Conservation (phyloP, 148 eudicot species). For the Fagopyrum tataricum region DNA sequence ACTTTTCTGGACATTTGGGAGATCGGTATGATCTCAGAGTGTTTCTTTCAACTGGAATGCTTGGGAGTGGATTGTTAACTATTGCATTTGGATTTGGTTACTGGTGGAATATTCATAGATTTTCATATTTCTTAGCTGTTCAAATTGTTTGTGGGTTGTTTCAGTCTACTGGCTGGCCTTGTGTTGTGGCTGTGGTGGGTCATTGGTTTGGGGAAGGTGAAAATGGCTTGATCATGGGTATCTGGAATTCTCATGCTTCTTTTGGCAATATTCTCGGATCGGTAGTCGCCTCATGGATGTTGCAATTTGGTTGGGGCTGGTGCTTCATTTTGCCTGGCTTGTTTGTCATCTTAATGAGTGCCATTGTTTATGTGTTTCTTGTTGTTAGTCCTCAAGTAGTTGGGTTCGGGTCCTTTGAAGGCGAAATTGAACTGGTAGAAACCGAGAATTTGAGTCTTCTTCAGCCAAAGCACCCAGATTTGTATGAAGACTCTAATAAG, state of each 20-base stretch:
- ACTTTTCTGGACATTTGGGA: conserved; percentile 77
- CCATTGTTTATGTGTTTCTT: conserved; percentile 55
- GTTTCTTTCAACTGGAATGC: conserved; percentile 68
- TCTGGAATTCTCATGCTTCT: conserved; percentile 87
- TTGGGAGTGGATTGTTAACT: conserved; percentile 66
- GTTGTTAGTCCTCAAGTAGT: conserved; percentile 59
- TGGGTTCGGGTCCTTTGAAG: conserved; percentile 34
- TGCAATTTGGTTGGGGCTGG: conserved; percentile 96
- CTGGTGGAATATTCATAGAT: conserved; percentile 51
- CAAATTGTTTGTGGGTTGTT: conserved; percentile 70
- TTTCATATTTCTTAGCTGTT: conserved; percentile 47
- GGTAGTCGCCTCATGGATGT: conserved; percentile 60
- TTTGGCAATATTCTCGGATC: conserved; percentile 90
- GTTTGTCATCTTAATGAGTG: conserved; percentile 39
- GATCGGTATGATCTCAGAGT: conserved; percentile 63
- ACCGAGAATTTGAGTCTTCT: conserved; percentile 35
- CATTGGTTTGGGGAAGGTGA: conserved; percentile 84
- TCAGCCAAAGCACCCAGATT: conserved; percentile 25
- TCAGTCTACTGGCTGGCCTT: conserved; percentile 98
- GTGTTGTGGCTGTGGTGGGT: conserved; percentile 82
- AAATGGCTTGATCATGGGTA: conserved; percentile 89
- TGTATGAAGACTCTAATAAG: conserved; percentile 9
- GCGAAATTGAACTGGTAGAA: conserved; percentile 50
- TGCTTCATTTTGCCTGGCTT: conserved; percentile 79
- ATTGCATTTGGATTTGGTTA: conserved; percentile 68